Evolutionary conservation across 805 yeast species (phyloP).

Genomic region (Tetrapisispora phaffii): DNA sequence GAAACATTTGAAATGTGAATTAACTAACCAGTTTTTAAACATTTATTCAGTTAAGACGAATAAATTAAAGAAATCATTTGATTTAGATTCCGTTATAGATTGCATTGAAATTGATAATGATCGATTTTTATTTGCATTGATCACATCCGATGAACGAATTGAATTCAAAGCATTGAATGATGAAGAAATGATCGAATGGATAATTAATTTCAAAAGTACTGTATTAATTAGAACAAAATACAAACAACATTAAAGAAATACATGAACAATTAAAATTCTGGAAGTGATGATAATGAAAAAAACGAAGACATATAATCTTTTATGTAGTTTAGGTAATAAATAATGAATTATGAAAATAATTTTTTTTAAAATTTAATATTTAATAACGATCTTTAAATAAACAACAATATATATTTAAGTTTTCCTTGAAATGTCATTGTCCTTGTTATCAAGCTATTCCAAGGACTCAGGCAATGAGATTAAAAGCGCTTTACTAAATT

Average conservation of each 20-base stretch:
- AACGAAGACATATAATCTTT: too few relatives aligned
- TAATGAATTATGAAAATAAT: too few relatives aligned
- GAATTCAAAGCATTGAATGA: conserved; percentile 14
- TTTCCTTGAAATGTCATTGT: too few relatives aligned
- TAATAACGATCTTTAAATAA: background rate
- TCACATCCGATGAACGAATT: conserved; percentile 13
- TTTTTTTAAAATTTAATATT: too few relatives aligned
- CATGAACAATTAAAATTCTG: too few relatives aligned
- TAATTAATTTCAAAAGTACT: conserved; percentile 16
- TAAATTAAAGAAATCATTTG: conserved; percentile 7
- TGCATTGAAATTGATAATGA: conserved; percentile 14
- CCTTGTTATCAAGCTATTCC: too few relatives aligned
- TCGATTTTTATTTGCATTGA: conserved; percentile 13
- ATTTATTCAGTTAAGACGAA: conserved; percentile 12
- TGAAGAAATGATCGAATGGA: conserved; percentile 19
- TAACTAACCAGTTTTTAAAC: conserved; percentile 11
- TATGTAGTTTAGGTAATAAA: too few relatives aligned
- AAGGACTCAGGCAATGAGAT: too few relatives aligned
- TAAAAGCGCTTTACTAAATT: too few relatives aligned
- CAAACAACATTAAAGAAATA: background rate
- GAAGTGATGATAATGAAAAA: too few relatives aligned
- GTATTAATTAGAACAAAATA: conserved; percentile 11
- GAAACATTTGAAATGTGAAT: conserved; percentile 11
- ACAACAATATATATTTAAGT: background rate
- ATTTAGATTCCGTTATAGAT: conserved; percentile 13